These are phyloP conservation scores for Rhodotorula kratochvilovae DNA, from an alignment of 768 basidiomycete species.

Conservation along the genomic window DNA sequence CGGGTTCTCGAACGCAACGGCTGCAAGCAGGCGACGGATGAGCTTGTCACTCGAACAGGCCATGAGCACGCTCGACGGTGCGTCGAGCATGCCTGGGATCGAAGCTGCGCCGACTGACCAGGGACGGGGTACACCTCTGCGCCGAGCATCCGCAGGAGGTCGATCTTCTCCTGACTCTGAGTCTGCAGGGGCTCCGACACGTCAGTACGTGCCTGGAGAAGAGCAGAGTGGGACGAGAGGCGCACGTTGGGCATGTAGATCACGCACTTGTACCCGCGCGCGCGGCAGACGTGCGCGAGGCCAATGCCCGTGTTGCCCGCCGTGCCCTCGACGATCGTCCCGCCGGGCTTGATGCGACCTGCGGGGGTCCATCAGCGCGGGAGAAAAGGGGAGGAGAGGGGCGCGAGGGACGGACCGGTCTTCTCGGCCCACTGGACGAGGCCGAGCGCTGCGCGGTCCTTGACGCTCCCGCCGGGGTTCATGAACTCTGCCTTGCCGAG, in stretches of 20 bases:
- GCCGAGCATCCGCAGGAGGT: conserved; percentile 92
- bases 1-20: conserved; percentile 92
- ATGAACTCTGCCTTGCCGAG: conserved; percentile 98
- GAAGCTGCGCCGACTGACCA: conserved; percentile 51
- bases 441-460: conserved; percentile 91
- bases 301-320: conserved; percentile 80
- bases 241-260: conserved; percentile 98
- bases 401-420: conserved; percentile 58
- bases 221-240: conserved; percentile 30
- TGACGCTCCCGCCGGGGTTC: conserved; percentile 95
- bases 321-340: conserved; percentile 94
- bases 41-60: too few species aligned
- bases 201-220: neutral
- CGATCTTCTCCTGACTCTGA: conserved; percentile 96
- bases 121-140: conserved; percentile 95
- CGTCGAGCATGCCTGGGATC: neutral
- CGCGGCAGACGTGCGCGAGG: conserved; percentile 76
- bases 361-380: neutral
- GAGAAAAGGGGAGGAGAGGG: neutral
- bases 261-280: conserved; percentile 90
- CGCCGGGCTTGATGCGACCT: conserved; percentile 75
- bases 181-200: conserved; percentile 14
- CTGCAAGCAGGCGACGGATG: conserved; percentile 35
- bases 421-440: conserved; percentile 81
- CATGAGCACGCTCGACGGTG: too few species aligned